Conservation (phyloP, 148 eudicot genomes). For the Nepenthes mirabilis region DNA sequence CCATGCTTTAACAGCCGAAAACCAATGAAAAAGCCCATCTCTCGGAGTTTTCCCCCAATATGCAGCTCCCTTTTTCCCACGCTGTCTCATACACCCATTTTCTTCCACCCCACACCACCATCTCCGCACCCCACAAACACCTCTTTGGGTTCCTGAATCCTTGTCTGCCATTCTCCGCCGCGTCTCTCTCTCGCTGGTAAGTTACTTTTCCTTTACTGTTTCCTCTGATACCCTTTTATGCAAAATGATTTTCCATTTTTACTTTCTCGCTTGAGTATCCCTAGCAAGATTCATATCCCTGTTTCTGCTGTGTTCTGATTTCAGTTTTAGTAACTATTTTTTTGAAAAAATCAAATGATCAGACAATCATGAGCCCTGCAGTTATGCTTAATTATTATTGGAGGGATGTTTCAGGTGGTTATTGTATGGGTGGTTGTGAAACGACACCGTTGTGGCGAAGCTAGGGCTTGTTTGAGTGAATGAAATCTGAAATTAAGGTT, state of each 20-base stretch:
- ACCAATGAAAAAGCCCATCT: conserved; percentile 5
- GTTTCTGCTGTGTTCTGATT: not conserved
- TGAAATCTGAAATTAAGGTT: conserved; percentile 2
- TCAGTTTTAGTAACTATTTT: not conserved
- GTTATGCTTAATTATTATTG: not conserved
- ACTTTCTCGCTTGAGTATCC: not conserved
- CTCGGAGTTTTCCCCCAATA: not conserved
- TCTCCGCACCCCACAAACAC: conserved; percentile 12
- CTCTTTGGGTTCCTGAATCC: conserved; percentile 13
- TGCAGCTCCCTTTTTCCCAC: conserved; percentile 2
- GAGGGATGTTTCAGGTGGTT: not conserved
- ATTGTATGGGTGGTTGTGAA: not conserved
- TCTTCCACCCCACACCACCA: conserved; percentile 10
- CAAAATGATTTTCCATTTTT: too few species aligned
- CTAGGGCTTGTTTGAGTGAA: conserved; percentile 15
- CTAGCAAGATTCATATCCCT: not conserved
- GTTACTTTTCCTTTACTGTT: conserved; percentile 1
- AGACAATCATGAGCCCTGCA: not conserved
- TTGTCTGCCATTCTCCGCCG: conserved; percentile 9
- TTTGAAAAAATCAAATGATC: not conserved
- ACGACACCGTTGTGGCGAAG: not conserved
- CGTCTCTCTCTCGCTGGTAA: conserved; percentile 1
- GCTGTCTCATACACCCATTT: conserved; percentile 16
- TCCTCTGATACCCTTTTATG: not conserved
- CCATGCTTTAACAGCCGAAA: conserved; percentile 21